Evolutionary conservation across 352 stramenopile genomes (phyloP), one percentile per base, ranked within the genome.

Genomic region (Phytophthora pinifolia): DNA sequence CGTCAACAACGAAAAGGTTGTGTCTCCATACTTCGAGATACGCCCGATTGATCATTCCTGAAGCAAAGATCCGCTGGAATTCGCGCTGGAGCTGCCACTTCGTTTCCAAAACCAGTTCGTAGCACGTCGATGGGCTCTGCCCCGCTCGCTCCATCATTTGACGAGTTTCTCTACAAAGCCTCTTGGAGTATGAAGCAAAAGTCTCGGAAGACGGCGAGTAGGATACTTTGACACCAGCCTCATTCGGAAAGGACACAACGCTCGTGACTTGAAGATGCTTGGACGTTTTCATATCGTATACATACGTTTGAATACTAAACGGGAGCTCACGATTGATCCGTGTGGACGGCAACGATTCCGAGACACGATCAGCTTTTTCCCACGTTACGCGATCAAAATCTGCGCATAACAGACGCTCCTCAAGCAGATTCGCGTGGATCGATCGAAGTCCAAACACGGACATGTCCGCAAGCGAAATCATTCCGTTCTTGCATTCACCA

Each of bases 391-490:
- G 32, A 6, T 61, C 46, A 57, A 83, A 84, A 4, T 37, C 48
- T 32, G 25, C n/a, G 27, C 60, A 68, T 1, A 64, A 47, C n/a
- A 22, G 32, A 1, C 60, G 60, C 3, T 53, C 33, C 6, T 37
- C 22, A 43, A 53, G n/a, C 14, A 74, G 9, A 46, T 88, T 88
- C 3, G 15, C 30, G 54, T 88, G 67, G 9, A 88, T 75, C 0
- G 65, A 52, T 17, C 61, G 67, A n/a, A 88, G 70, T 10, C 52
- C 72, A 18, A 53, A 32, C 0, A 65, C 20, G 8, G 67, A 70
- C 13, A 88, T 17, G 17, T 90, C 78, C 0, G 78, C 74, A 30
- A 76, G 46, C 1, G 77, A 81, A 9, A 86, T 41, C 9, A 76
- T 9, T 0, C 53, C 31, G 30, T 74, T 59, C 2, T n/a, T 39